These are phyloP conservation scores for Fusarium transvaalense DNA, from an alignment of 2,329 filamentous ascomycete genomes.

Conservation along the genomic window DNA sequence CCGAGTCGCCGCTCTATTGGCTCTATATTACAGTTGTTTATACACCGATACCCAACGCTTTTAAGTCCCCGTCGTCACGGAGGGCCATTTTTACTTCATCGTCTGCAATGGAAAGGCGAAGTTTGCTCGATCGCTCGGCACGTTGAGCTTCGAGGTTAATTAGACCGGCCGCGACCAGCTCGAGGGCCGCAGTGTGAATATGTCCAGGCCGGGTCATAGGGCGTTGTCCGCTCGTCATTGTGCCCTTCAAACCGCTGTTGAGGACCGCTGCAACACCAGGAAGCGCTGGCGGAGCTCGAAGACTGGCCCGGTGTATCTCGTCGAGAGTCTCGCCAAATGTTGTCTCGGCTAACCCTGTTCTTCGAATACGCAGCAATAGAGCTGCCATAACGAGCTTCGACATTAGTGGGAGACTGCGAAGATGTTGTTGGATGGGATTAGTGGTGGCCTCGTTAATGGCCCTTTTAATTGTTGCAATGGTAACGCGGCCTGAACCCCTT, in stretches of 20 bases:
- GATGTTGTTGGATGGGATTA: slow-evolving; percentile 89
- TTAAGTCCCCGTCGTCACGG: slow-evolving; percentile 88
- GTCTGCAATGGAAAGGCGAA: slow-evolving; percentile 86
- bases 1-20: slow-evolving; percentile 14
- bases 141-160: slow-evolving; percentile 84
- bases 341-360: slow-evolving; percentile 88
- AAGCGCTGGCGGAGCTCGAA: slow-evolving; percentile 52
- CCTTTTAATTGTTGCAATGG: slow-evolving; percentile 91
- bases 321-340: slow-evolving; percentile 90
- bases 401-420: slow-evolving; percentile 83
- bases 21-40: slow-evolving; percentile 49
- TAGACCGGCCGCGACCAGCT: slow-evolving; percentile 88
- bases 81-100: slow-evolving; percentile 92
- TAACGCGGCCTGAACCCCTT: slow-evolving; percentile 71
- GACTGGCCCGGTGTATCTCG: slow-evolving; percentile 66
- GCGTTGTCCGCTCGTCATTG: slow-evolving; percentile 48
- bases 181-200: slow-evolving; percentile 79
- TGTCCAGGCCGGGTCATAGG: slow-evolving; percentile 52
- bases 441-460: slow-evolving; percentile 96
- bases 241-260: slow-evolving; percentile 47
- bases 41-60: slow-evolving; percentile 75
- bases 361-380: slow-evolving; percentile 80
- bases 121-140: slow-evolving; percentile 87
- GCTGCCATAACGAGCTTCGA: slow-evolving; percentile 89
- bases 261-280: slow-evolving; percentile 56